Base-by-base conservation (phyloP, 2,329 filamentous ascomycete species). In the Hortaea sp. region DNA sequence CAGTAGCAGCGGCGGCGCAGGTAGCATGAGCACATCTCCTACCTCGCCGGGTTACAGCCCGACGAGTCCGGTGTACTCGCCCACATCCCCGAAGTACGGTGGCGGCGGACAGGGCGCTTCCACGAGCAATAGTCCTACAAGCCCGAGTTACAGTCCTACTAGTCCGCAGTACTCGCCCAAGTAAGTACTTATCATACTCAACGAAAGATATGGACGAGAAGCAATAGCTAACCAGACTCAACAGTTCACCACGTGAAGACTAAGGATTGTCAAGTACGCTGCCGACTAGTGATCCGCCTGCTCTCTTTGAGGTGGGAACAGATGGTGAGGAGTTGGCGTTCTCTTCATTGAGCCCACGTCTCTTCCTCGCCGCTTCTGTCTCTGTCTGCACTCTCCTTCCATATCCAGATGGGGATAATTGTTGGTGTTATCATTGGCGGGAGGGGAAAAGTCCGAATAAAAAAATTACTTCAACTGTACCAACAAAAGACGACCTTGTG, bases 61-160 rank as follows among this genome's bases (percentile, higher is more conserved):
- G 38, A 80, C 77, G 5, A 78, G 75, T 31, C 77, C 76, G 20
- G 74, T 70, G 52, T 79, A 64, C 50, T 59, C 54, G 20, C 60
- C 61, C n/a, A 61, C 56, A 5, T 59, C 55, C 32, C 61, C 57
- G 28, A 51, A 45, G 12, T 53, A 57, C 46, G 56, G 57, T 45
- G 52, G 27, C 37, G 41, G 48, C 44, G 44, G 32, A 6, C 57
- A 47, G 29, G 41, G 48, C 45, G 46, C 29, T 29, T 57, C 47
- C 30, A 56, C 58, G 5, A 51, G 73, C 62, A 79, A 77, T 58
- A 77, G 74, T 30, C 74, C 74, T 20, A 76, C 73, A 32, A 78
- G 74, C 49, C 69, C 69, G 6, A 51, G 73, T 62, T 79, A 77
- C 58, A 77, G 74, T 31, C 73, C 75, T 20, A 75, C 73, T 34